These are phyloP conservation scores for Globisporangium apiculatum DNA, from an alignment of 352 stramenopile species.

Conservation along the genomic window DNA sequence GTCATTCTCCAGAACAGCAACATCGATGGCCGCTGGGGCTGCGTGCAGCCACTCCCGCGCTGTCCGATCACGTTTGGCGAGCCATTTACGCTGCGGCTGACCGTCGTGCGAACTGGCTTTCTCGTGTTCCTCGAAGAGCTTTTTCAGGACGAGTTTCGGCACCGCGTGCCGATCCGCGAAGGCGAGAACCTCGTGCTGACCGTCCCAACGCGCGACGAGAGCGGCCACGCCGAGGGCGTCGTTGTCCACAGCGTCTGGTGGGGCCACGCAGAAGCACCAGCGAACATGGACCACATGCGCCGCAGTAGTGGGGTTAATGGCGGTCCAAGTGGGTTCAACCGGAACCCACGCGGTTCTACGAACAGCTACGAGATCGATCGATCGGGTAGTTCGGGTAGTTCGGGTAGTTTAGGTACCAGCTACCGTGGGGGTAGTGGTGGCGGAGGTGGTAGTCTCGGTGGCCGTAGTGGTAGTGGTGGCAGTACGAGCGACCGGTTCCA, in stretches of 20 bases:
- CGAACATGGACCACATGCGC: slow-evolving; percentile 50
- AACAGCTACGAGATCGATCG: slow-evolving; percentile 32
- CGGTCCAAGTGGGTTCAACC: slow-evolving; percentile 17
- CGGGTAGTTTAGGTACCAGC: slow-evolving; percentile 1
- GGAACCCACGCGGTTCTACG: slow-evolving; percentile 7
- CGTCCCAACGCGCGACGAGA: slow-evolving; percentile 68
- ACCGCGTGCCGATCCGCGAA: slow-evolving; percentile 78
- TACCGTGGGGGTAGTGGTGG: slow-evolving; percentile 6
- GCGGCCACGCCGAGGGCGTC: slow-evolving; percentile 60
- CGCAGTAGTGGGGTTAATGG: slow-evolving; percentile 21
- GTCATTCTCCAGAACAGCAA: slow-evolving; percentile 81
- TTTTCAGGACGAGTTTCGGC: slow-evolving; percentile 79
- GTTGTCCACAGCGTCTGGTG: slow-evolving; percentile 81
- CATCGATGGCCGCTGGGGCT: slow-evolving; percentile 72
- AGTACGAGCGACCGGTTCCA: slow-evolving; percentile 26
- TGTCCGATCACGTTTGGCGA: slow-evolving; percentile 71
- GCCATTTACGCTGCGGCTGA: slow-evolving; percentile 70
- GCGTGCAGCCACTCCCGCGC: slow-evolving; percentile 50
- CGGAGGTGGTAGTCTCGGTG: slow-evolving; percentile 26
- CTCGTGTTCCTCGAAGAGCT: slow-evolving; percentile 77
- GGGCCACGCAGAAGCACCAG: slow-evolving; percentile 67
- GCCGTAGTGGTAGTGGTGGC: slow-evolving; percentile 20
- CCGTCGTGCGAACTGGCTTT: slow-evolving; percentile 61
- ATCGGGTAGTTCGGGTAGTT: slow-evolving; percentile 5
- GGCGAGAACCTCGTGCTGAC: slow-evolving; percentile 76